These are phyloP conservation scores for Penicillium sp. DNA, from an alignment of 2,329 filamentous ascomycete species.

Conservation along the genomic window DNA sequence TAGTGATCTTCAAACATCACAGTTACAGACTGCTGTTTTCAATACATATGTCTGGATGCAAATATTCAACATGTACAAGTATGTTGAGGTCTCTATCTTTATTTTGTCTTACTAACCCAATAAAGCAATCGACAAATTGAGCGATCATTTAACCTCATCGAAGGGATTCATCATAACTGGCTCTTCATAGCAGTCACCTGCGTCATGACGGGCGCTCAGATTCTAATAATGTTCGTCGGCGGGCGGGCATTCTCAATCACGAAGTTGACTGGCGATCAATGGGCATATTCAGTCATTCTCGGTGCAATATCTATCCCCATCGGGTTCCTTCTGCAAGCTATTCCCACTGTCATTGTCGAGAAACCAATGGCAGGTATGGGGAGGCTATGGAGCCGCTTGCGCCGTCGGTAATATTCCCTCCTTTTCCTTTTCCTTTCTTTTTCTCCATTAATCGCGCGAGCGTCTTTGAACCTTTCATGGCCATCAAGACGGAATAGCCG, in stretches of 20 bases:
- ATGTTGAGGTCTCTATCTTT: conserved; percentile 1
- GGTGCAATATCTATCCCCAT: conserved; percentile 51
- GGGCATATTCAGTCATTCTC: conserved; percentile 53
- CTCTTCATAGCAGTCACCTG: conserved; percentile 58
- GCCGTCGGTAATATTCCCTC: neutral
- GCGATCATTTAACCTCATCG: conserved; percentile 61
- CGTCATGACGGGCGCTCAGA: conserved; percentile 57
- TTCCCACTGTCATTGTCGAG: conserved; percentile 1
- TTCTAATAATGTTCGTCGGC: conserved; percentile 58
- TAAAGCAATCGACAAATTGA: conserved; percentile 56
- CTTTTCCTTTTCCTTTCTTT: neutral
- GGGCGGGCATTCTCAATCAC: conserved; percentile 54
- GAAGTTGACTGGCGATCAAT: conserved; percentile 50
- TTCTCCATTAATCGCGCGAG: neutral
- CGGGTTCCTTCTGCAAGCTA: conserved; percentile 23
- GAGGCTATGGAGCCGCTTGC: neutral
- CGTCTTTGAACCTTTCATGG: neutral
- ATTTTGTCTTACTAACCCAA: neutral
- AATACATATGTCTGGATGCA: conserved; percentile 72
- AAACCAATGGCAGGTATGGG: neutral
- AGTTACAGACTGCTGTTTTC: conserved; percentile 62
- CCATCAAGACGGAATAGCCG: neutral
- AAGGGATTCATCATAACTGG: conserved; percentile 55
- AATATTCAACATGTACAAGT: conserved; percentile 67
- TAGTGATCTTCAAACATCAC: conserved; percentile 37